These are phyloP conservation scores for Prosopis cineraria DNA, from an alignment of 306 rosid genomes.

Conservation along the genomic window DNA sequence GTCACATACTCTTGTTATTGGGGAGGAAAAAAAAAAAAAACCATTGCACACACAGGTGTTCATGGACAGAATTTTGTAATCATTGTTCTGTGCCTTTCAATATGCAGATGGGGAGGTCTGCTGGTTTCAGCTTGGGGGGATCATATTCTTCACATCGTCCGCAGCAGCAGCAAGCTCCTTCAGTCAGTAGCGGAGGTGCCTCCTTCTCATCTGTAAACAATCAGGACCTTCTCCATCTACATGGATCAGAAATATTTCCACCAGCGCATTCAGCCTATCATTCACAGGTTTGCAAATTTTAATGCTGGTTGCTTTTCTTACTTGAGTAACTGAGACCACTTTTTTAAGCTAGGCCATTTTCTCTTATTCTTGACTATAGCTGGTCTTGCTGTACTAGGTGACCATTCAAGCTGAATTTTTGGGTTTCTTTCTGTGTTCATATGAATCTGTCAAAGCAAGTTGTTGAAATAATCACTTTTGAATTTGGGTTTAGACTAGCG, in stretches of 20 bases:
- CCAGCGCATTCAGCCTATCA: slow-evolving; percentile 89
- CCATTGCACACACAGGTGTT: not conserved
- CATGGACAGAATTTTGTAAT: slow-evolving; percentile 27
- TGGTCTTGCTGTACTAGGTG: not conserved
- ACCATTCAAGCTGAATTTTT: not conserved
- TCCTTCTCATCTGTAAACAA: slow-evolving; percentile 86
- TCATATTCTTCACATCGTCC: slow-evolving; percentile 79
- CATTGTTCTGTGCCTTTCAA: slow-evolving; percentile 34
- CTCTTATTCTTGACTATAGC: not conserved
- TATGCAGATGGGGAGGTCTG: slow-evolving; percentile 89
- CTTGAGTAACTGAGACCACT: not conserved
- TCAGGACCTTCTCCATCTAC: slow-evolving; percentile 92
- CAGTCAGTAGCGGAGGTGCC: slow-evolving; percentile 76
- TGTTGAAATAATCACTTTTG: slow-evolving; percentile 14
- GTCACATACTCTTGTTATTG: slow-evolving; percentile 32
- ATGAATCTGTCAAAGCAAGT: not conserved
- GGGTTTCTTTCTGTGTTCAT: not conserved
- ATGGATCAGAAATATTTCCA: slow-evolving; percentile 89
- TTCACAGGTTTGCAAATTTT: slow-evolving; percentile 69
- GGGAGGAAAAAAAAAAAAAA: not conserved
- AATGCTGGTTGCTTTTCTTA: not conserved
- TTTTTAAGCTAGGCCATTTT: not conserved
- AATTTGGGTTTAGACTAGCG: slow-evolving; percentile 66
- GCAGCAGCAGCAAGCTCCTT: slow-evolving; percentile 87
- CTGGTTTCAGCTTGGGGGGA: slow-evolving; percentile 86